Evolutionary conservation across 768 basidiomycete genomes (phyloP).

Genomic region (Termitomyces sp.): DNA sequence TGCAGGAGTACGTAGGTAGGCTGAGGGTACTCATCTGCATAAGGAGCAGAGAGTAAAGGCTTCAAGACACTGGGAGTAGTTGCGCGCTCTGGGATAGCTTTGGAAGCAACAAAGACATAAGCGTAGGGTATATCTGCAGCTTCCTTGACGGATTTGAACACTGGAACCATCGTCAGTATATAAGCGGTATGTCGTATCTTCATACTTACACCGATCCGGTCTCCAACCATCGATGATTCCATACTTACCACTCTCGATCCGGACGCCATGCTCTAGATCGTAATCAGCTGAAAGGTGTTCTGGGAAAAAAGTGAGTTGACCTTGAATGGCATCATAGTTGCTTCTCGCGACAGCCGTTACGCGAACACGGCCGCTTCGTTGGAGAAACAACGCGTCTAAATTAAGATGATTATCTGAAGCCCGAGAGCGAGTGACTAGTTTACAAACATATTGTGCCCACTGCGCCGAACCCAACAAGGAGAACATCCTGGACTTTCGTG

Average conservation of each 20-base stretch:
- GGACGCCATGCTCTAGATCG: slow-evolving; percentile 42
- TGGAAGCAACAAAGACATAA: slow-evolving; percentile 64
- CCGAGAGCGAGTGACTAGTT: neutral
- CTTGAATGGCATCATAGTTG: slow-evolving; percentile 53
- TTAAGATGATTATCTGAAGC: neutral
- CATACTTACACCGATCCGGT: slow-evolving; percentile 54
- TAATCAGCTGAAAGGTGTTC: neutral
- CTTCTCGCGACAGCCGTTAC: slow-evolving; percentile 73
- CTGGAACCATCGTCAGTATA: slow-evolving; percentile 26
- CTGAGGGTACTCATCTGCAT: slow-evolving; percentile 39
- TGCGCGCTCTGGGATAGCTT: slow-evolving; percentile 62
- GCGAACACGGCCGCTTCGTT: slow-evolving; percentile 50
- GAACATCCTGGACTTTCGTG: slow-evolving; percentile 32
- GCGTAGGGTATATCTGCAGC: slow-evolving; percentile 58
- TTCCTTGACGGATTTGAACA: slow-evolving; percentile 50
- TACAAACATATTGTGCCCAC: slow-evolving; percentile 58
- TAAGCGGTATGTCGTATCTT: neutral
- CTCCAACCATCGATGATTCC: slow-evolving; percentile 53
- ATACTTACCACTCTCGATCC: slow-evolving; percentile 54
- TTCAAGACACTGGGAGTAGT: slow-evolving; percentile 52
- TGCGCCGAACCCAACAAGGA: slow-evolving; percentile 62
- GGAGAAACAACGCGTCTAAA: slow-evolving; percentile 50
- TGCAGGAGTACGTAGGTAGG: slow-evolving; percentile 61
- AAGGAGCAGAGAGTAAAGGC: slow-evolving; percentile 45
- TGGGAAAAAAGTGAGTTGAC: slow-evolving; percentile 18